A percentile compares a stretch with the other conserved stretches of the same genome.
Conservation (phyloP, 2,329 filamentous ascomycete species). For the Fusarium equiseti region DNA sequence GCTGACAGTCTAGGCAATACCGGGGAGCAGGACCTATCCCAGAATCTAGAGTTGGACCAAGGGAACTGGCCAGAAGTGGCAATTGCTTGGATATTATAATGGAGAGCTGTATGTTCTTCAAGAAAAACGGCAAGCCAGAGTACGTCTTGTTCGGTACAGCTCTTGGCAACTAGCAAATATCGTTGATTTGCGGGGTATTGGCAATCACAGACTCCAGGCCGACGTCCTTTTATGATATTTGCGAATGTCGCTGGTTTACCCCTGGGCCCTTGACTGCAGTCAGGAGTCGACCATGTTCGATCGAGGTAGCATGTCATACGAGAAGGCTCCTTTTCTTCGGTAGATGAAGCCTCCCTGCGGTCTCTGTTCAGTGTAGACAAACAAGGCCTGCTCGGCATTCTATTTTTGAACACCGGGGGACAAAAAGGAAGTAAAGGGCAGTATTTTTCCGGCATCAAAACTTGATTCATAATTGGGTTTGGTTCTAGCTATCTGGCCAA, state of each 20-base stretch:
- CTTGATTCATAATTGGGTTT: slow-evolving; percentile 25
- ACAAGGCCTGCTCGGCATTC: neutral
- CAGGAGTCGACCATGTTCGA: neutral
- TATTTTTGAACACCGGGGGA: neutral
- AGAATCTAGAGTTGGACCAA: neutral
- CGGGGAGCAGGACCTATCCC: neutral
- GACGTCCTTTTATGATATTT: neutral
- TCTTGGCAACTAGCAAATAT: neutral
- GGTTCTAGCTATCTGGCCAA: slow-evolving; percentile 26
- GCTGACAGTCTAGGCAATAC: neutral
- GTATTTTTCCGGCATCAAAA: slow-evolving; percentile 17
- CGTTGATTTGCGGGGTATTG: neutral
- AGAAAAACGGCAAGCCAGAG: neutral
- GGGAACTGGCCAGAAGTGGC: neutral
- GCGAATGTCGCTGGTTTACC: neutral
- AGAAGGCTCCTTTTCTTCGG: neutral
- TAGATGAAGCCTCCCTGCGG: neutral
- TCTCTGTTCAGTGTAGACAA: neutral
- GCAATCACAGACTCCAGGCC: neutral
- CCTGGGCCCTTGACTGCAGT: neutral
- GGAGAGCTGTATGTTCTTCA: neutral
- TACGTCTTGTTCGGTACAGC: neutral
- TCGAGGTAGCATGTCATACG: neutral
- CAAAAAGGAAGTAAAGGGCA: neutral
- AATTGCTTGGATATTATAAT: neutral